Evolutionary conservation across 2,329 filamentous ascomycete genomes (phyloP).

Genomic region (Cercospora sp.): DNA sequence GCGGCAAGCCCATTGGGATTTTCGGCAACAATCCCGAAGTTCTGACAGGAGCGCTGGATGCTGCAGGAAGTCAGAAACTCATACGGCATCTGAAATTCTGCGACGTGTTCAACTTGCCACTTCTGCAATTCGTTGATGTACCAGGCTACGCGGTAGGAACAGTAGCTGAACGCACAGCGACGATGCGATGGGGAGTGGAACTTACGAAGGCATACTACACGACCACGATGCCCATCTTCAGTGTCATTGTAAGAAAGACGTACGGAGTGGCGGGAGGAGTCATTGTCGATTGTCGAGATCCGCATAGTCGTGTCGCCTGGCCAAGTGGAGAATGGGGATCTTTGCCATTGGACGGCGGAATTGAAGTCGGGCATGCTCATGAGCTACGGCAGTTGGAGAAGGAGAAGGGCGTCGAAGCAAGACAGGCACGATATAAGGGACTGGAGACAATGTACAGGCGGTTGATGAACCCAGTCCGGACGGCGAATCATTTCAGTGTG

Average conservation of each 20-base stretch:
- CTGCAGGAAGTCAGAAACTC: conserved; percentile 61
- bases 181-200: conserved; percentile 64
- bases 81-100: conserved; percentile 62
- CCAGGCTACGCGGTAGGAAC: conserved; percentile 66
- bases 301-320: conserved; percentile 63
- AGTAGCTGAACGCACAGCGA: conserved; percentile 61
- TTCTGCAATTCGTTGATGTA: conserved; percentile 64
- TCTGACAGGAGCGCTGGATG: conserved; percentile 62
- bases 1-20: conserved; percentile 59
- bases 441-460: conserved; percentile 61
- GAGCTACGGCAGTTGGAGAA: conserved; percentile 59
- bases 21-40: conserved; percentile 63
- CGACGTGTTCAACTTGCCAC: conserved; percentile 65
- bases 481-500: conserved; percentile 63
- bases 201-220: conserved; percentile 63
- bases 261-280: conserved; percentile 66
- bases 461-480: conserved; percentile 65
- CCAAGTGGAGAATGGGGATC: conserved; percentile 64
- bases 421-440: conserved; percentile 54
- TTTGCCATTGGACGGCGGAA: conserved; percentile 63
- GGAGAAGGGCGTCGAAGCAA: conserved; percentile 51
- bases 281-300: conserved; percentile 64
- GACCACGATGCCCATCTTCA: conserved; percentile 64
- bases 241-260: conserved; percentile 60
- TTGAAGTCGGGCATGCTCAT: conserved; percentile 63